Conservation (phyloP, 163 green algal genomes). For the Trebouxia gelatinosa region DNA sequence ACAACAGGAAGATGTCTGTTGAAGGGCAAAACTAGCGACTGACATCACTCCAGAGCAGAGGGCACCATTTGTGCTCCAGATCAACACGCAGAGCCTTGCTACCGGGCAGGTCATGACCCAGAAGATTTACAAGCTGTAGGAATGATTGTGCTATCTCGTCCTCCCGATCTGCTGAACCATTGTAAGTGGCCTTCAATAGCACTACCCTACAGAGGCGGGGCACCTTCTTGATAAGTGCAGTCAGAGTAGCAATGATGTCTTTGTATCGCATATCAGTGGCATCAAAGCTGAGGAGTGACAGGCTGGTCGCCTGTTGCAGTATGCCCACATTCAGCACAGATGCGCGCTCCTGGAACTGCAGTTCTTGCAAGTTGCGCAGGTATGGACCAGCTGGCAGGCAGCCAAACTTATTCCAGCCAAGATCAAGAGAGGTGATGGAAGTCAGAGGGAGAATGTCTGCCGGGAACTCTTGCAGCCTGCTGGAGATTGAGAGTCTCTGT, state of each 20-base stretch:
- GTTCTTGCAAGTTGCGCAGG: neutral
- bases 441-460: neutral
- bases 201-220: neutral
- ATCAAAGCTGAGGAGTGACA: constrained; percentile 15
- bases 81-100: neutral
- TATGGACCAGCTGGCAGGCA: neutral
- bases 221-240: neutral
- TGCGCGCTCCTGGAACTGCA: constrained; percentile 13
- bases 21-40: no score
- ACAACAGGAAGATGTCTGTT: no score
- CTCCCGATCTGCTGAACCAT: constrained; percentile 16
- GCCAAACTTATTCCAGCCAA: constrained; percentile 23
- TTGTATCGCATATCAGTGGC: constrained; percentile 5
- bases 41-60: constrained; percentile 23
- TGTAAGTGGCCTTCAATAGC: constrained; percentile 19
- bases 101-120: neutral
- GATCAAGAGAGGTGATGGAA: neutral
- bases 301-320: neutral
- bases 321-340: neutral
- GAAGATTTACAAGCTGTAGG: constrained; percentile 7
- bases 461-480: neutral
- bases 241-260: neutral
- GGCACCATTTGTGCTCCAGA: constrained; percentile 18
- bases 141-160: constrained; percentile 22
- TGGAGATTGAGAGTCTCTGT: constrained; percentile 4